These are phyloP conservation scores for Cutaneotrichosporon sp. DNA, from an alignment of 1,284 basidiomycete species.

Conservation along the genomic window DNA sequence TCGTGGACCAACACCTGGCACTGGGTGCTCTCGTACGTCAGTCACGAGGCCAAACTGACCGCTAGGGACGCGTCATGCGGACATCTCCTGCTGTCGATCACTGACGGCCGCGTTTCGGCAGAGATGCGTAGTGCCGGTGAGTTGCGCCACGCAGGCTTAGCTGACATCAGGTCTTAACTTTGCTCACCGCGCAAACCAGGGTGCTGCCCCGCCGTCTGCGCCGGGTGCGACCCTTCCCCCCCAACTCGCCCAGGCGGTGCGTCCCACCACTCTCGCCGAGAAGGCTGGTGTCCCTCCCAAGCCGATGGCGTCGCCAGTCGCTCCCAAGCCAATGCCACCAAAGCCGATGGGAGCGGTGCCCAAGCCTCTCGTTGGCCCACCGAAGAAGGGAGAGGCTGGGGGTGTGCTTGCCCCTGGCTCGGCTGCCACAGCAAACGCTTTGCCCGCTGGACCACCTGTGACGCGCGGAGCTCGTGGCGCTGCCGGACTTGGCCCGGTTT, in stretches of 20 bases:
- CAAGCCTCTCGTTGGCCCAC: not conserved
- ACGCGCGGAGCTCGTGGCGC: not conserved
- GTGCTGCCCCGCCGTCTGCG: constrained; percentile 47
- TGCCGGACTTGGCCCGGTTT: too few species aligned
- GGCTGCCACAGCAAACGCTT: not conserved
- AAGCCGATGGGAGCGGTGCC: constrained; percentile 20
- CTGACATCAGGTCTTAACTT: constrained; percentile 86
- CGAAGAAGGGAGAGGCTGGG: not conserved
- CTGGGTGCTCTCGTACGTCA: constrained; percentile 72
- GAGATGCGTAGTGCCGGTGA: constrained; percentile 89
- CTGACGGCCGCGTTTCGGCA: constrained; percentile 86
- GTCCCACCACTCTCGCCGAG: not conserved
- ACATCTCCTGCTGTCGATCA: constrained; percentile 80
- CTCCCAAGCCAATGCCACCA: constrained; percentile 17
- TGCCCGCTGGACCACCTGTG: not conserved
- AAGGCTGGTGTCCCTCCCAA: constrained; percentile 45
- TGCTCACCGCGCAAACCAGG: constrained; percentile 57
- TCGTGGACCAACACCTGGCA: constrained; percentile 99
- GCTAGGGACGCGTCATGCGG: constrained; percentile 89
- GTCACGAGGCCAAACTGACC: constrained; percentile 44
- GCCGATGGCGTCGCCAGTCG: constrained; percentile 22
- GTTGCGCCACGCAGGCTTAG: too few species aligned
- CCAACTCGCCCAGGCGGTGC: not conserved
- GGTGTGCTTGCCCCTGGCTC: not conserved
- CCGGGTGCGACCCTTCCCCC: constrained; percentile 43